Base-by-base conservation (phyloP, 1,284 basidiomycete genomes). In the Ceratobasidium sp. region DNA sequence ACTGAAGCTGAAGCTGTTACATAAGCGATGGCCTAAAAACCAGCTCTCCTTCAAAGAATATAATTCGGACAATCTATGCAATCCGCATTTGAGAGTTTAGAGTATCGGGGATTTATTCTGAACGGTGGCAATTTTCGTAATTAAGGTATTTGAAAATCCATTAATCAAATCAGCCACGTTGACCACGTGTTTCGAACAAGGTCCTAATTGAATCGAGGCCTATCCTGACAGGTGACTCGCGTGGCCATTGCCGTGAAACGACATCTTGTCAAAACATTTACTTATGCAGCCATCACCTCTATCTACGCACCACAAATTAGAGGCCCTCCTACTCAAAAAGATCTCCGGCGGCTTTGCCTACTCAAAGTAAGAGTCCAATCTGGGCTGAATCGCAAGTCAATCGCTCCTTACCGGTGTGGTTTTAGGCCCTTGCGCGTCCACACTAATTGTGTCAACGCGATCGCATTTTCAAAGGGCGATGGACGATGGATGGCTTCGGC, bases 401-500 rank as follows among this genome's bases (percentile, higher is more conserved):
- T n/a, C 44, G 26, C 44, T 3, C 46, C 13, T 65, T 48, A 23
- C 62, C 66, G 42, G 73, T 59, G 48, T 57, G 71, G 61, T n/a
- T 50, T 38, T 33, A 75, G 73, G 40, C 42, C 48, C 1, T 38
- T 75, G 5, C 26, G n/a, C 26, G 38, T 46, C 33, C 73, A 75
- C 52, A 65, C 73, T 52, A 65, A 46, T 44, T 75, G 73, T 56
- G 73, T 75, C n/a, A 75, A 75, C 48, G 73, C 73, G 42, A 75
- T 75, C 17, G 62, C 73, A 75, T 75, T 75, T 75, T 75, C 73
- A 75, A 75, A 75, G 40, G 28, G 33, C 40, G 48, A 57, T 50
- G 73, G 73, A 20, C 73, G 73, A 5, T 75, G 73, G 73, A 65
- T 75, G 73, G 73, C 73, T 65, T 75, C 73, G 73, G 73, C 73